These are phyloP conservation scores for Rhodocollybia butyracea DNA, from an alignment of 768 basidiomycete genomes.

Conservation along the genomic window DNA sequence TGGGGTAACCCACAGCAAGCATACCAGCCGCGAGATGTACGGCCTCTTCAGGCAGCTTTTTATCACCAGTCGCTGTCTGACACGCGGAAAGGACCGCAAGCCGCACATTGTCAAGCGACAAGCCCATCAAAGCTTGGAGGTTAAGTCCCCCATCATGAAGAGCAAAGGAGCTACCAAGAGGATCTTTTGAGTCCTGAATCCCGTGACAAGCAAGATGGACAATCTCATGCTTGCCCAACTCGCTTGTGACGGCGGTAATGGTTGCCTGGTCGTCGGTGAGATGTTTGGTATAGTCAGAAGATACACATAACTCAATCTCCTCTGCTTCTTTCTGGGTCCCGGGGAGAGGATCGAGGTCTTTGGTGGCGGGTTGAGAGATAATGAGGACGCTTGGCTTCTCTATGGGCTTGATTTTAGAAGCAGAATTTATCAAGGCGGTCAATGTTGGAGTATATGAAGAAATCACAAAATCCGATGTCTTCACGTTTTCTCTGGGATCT, in stretches of 20 bases:
- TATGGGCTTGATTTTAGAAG: no score
- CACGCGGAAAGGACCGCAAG: no score
- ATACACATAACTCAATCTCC: background rate
- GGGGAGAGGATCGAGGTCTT: background rate
- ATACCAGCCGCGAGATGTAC: background rate
- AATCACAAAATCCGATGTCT: conserved; percentile 11
- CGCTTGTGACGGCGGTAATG: background rate
- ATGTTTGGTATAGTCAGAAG: background rate
- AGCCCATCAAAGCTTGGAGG: background rate
- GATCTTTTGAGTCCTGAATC: background rate
- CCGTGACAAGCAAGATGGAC: background rate
- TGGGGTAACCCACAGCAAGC: no score
- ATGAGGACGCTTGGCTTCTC: no score
- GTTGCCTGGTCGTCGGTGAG: conserved; percentile 12
- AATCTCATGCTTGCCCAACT: background rate
- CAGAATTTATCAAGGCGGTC: conserved; percentile 1
- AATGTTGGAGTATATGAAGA: conserved; percentile 21
- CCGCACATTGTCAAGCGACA: background rate
- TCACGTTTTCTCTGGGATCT: background rate
- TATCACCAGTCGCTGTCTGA: background rate
- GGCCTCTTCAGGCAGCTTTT: background rate
- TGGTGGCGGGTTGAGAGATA: conserved; percentile 12
- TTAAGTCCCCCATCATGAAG: background rate
- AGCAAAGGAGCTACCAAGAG: background rate
- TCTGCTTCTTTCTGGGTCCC: background rate